Base-by-base conservation (phyloP, 805 yeast genomes). In the Cyberlindnera galapagoensis region DNA sequence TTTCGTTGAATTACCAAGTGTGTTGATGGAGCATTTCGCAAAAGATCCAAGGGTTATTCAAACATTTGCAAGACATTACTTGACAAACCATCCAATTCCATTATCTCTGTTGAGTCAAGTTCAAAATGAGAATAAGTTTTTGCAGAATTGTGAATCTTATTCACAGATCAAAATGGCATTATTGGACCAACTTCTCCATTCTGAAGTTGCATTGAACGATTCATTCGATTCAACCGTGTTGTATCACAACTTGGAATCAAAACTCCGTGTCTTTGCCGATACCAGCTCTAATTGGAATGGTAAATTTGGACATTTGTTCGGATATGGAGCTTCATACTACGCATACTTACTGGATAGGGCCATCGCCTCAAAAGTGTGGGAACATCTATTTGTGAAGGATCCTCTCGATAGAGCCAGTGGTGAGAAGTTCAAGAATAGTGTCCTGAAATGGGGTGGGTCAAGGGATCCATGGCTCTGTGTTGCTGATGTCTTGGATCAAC, bases 1-100 rank as follows among this genome's bases (percentile, higher is more conserved):
- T 56, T 92, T 92, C 60, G 98, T 92, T 12, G 98, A 92, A 56
- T 62, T 92, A 26, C 98, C 98, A 2, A 86, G 96, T 10, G 90
- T 92, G n/a, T 57, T 92, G 34, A 90, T 88, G 95, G 98, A 92
- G 54, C 80, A 77, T 46, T 92, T 92, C 59, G 88, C 95, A 15
- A 74, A 76, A 28, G 90, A 84, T 52, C 76, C 80, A 8, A 63
- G 87, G 26, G 95, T 92, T 0, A 58, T 92, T 26, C 62, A 71
- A 30, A 60, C 73, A 18, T 82, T 83, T 46, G 94, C 94, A 1
- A 63, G 68, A 28, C 95, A 88, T 56, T 57, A 59, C 42, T 35
- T 46, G 12, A 83, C 94, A 0, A 80, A 75, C 21, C 74, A 74
- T 40, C 71, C 71, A 3, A 61, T 84, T 18, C 74, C 84, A 3